Base-by-base conservation (phyloP, 192 early-diverging fungal species). In the Podila clonocystis region DNA sequence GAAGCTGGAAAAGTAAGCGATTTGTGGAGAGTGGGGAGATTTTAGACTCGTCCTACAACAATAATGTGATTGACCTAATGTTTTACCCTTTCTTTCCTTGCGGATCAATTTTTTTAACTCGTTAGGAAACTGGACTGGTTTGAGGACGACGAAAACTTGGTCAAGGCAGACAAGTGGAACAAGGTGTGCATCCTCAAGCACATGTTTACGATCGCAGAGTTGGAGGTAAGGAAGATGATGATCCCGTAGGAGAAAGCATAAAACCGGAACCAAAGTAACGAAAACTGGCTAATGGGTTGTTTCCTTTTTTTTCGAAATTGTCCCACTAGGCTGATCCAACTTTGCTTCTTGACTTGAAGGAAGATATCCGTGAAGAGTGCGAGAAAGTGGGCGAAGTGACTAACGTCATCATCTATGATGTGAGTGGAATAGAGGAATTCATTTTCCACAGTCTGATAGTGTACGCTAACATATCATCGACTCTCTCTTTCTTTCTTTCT, bases 331-430 rank as follows among this genome's bases (percentile, higher is more conserved):
- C 91, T 20, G 95, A 98, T 72, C 94, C 95, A 8, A 90, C 93
- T 0, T 70, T 98, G 55, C 67, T 99, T 36, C 82, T 99, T 22
- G 98, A 99, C 49, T 84, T 99, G 66, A 94, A 97, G 58, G 93
- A 97, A 50, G 98, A 99, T 74, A 92, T 99, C 17, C 91, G 98
- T 5, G 86, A 88, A 26, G 98, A 99, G 68, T 97, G 96, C 74
- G 96, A 97, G 72, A 95, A 94, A 65, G 73, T 97, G 13, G 98
- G 98, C 17, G 92, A 94, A 61, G 96, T 98, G 4, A 97, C 97
- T 24, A 98, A 96, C 73, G 94, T 99, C 7, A 91, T 95, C 50
- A 82, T 99, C 15, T 98, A 94, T 75, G 98, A 99, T 84, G 95
- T 95, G 91, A 85, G 91, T 88, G 41, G 41, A 45, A 33, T 33